Percentiles rank a stretch among this genome's conserved stretches.
These are phyloP conservation scores for Penicillium samsonianum DNA, from an alignment of 495 filamentous ascomycete genomes.

Conservation along the genomic window DNA sequence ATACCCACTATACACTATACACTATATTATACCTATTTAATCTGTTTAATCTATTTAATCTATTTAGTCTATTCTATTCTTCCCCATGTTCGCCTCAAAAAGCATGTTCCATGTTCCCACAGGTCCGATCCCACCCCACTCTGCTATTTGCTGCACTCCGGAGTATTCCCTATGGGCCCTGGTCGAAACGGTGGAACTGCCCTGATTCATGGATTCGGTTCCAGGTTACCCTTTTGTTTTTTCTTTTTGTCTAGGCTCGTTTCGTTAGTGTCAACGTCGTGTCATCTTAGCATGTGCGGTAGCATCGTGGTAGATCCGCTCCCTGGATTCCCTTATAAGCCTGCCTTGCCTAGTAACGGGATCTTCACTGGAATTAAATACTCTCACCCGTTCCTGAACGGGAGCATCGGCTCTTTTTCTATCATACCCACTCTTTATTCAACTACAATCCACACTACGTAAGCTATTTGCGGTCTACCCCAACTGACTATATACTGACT, in stretches of 20 bases:
- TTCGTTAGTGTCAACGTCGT: conserved; percentile 49
- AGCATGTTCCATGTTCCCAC: conserved; percentile 23
- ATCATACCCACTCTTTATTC: neutral
- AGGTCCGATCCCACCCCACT: conserved; percentile 21
- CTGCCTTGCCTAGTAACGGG: conserved; percentile 5
- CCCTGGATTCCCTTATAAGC: conserved; percentile 32
- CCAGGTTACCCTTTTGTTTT: conserved; percentile 16
- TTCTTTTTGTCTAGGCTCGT: conserved; percentile 34
- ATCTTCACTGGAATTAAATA: conserved; percentile 15
- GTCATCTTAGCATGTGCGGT: conserved; percentile 46
- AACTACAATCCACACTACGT: conserved; percentile 7
- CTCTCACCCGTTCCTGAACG: conserved; percentile 18
- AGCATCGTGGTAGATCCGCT: conserved; percentile 42
- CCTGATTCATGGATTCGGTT: conserved; percentile 34
- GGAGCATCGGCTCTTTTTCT: conserved; percentile 15
- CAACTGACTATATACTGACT: conserved; percentile 3
- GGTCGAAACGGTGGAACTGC: conserved; percentile 31
- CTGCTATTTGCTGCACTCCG: conserved; percentile 17
- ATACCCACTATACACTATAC: neutral
- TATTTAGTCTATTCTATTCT: conserved; percentile 7
- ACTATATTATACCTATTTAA: neutral
- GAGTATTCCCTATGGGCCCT: conserved; percentile 21
- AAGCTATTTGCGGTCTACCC: conserved; percentile 6
- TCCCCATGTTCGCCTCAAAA: conserved; percentile 27
- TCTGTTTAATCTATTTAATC: neutral